phyloP scores from a whole-genome alignment of 2,329 filamentous ascomycete species.

The Gnomoniopsis smithogilvyi region DNA sequence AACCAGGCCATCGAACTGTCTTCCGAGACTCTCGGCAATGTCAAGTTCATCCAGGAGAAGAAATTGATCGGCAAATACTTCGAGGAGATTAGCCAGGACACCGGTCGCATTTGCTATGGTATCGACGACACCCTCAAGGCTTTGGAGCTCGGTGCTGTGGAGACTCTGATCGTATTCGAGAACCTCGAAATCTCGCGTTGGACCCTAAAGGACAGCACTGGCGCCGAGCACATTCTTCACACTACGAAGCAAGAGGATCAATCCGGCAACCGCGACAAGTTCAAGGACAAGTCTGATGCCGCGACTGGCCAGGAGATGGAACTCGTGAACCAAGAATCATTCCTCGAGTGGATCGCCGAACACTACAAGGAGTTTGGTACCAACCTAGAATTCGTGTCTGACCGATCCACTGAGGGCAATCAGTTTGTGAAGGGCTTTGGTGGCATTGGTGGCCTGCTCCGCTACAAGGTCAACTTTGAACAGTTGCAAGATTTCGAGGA shows the following conservation, averaged over 20 bases:
- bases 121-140: conserved; percentile 97
- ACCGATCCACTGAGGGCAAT: conserved; percentile 96
- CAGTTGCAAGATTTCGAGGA: conserved; percentile 90
- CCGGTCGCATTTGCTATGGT: conserved; percentile 95
- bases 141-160: conserved; percentile 89
- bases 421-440: conserved; percentile 99
- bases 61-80: conserved; percentile 99
- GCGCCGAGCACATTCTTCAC: conserved; percentile 73
- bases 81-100: conserved; percentile 97
- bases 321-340: conserved; percentile 78
- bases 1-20: conserved; percentile 98
- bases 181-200: conserved; percentile 94
- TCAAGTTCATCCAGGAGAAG: conserved; percentile 99
- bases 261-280: conserved; percentile 66
- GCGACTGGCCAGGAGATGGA: conserved; percentile 94
- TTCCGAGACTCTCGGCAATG: conserved; percentile 92
- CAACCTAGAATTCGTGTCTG: conserved; percentile 93
- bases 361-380: conserved; percentile 98
- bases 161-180: conserved; percentile 94
- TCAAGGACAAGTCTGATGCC: conserved; percentile 77
- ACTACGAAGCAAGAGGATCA: conserved; percentile 83
- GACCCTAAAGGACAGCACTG: conserved; percentile 76
- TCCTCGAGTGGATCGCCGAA: conserved; percentile 99
- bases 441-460: conserved; percentile 94
- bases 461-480: conserved; percentile 99